These are phyloP conservation scores for Apiotrichum porosum DNA, from an alignment of 1,284 basidiomycete species.

Conservation along the genomic window DNA sequence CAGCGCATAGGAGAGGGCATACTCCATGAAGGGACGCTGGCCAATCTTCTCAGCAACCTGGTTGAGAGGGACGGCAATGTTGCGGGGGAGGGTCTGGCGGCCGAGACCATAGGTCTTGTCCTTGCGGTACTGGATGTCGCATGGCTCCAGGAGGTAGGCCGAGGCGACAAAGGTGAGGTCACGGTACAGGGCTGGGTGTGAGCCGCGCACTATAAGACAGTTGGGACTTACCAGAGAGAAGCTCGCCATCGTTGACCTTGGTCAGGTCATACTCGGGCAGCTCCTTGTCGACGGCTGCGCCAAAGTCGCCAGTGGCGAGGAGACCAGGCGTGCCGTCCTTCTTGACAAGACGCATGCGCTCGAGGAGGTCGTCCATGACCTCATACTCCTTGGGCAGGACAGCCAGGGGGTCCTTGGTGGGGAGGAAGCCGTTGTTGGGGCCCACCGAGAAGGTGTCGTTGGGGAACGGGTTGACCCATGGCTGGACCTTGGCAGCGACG, in stretches of 20 bases:
- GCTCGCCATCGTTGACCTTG: conserved; percentile 11
- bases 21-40: conserved; percentile 22
- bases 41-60: conserved; percentile 15
- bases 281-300: conserved; percentile 10
- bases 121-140: conserved; percentile 18
- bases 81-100: conserved; percentile 16
- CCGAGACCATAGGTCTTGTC: conserved; percentile 17
- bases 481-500: not conserved
- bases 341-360: conserved; percentile 15
- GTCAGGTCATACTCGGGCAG: conserved; percentile 17
- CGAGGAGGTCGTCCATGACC: conserved; percentile 15
- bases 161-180: conserved; percentile 19
- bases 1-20: conserved; percentile 19
- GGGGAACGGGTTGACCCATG: conserved; percentile 17
- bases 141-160: conserved; percentile 20
- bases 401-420: conserved; percentile 12
- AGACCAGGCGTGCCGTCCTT: conserved; percentile 12
- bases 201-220: not conserved
- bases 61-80: conserved; percentile 18
- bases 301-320: conserved; percentile 15
- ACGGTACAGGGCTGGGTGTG: conserved; percentile 15
- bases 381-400: conserved; percentile 16
- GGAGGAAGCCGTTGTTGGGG: conserved; percentile 18
- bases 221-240: conserved; percentile 11
- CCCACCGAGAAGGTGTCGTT: conserved; percentile 12